Evolutionary conservation across 2,329 filamentous ascomycete genomes (phyloP).

Genomic region (Cladobotryum protrusum): DNA sequence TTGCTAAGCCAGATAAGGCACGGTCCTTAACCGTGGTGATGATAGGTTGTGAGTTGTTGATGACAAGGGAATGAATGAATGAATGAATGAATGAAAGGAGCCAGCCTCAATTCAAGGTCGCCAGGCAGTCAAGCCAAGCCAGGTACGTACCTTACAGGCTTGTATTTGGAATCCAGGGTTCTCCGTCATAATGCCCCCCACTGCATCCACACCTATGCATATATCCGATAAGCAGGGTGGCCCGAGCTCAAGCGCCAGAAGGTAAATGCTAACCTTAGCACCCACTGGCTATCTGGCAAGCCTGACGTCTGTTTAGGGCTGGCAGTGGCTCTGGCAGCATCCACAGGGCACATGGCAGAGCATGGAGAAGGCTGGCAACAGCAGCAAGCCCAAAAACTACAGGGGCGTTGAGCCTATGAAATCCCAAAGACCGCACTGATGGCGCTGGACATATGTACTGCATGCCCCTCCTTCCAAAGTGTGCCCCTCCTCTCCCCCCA

Average conservation of each 20-base stretch:
- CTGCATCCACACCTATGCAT: slow-evolving; percentile 4
- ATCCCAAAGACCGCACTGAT: neutral
- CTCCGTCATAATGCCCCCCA: neutral
- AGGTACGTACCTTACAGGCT: neutral
- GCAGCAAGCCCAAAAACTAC: slow-evolving; percentile 6
- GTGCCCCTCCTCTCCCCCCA: too few species aligned
- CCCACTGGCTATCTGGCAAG: neutral
- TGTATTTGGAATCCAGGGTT: neutral
- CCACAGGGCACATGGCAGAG: slow-evolving; percentile 13
- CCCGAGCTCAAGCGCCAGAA: neutral
- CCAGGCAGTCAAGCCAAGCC: neutral
- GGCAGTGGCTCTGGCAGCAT: slow-evolving; percentile 2
- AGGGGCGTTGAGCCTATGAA: slow-evolving; percentile 2
- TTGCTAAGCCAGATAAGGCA: neutral
- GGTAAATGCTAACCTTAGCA: neutral
- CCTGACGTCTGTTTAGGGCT: too few species aligned
- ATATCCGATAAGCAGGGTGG: slow-evolving; percentile 5
- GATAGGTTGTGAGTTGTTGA: neutral
- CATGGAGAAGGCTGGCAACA: too few species aligned
- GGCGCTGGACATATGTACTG: too few species aligned
- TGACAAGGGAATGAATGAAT: neutral
- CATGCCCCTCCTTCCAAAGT: too few species aligned
- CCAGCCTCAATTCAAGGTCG: neutral
- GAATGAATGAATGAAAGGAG: neutral
- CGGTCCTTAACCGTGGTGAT: neutral